These are phyloP conservation scores for Vitellaria paradoxa DNA, from an alignment of 179 eudicot genomes.

Conservation along the genomic window DNA sequence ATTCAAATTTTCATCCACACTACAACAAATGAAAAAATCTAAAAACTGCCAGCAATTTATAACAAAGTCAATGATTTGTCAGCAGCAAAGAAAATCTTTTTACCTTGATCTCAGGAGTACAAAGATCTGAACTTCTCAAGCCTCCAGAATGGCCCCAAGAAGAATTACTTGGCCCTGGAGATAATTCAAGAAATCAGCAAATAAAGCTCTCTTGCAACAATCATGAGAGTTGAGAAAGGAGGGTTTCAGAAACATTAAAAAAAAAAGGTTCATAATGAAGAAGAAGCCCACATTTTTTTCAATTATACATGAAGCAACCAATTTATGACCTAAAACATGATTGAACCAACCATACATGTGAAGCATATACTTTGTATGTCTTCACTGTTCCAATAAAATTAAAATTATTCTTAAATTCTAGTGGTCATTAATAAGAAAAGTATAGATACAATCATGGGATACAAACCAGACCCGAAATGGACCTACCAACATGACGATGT, in stretches of 20 bases:
- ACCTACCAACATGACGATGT: not conserved
- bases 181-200: not conserved
- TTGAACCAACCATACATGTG: not conserved
- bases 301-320: not conserved
- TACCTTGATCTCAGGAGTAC: constrained; percentile 91
- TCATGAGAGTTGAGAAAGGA: too few relatives aligned
- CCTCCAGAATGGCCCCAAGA: constrained; percentile 68
- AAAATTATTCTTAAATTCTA: not conserved
- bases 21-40: constrained; percentile 8
- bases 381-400: not conserved
- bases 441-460: not conserved
- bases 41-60: not conserved
- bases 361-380: not conserved
- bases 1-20: constrained; percentile 15
- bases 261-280: not conserved
- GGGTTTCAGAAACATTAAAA: too few relatives aligned
- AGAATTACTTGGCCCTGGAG: constrained; percentile 52
- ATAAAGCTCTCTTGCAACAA: not conserved
- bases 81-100: constrained; percentile 19
- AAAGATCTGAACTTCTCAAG: constrained; percentile 55
- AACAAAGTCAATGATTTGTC: not conserved
- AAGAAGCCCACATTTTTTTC: not conserved
- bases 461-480: not conserved
- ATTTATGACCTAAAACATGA: not conserved
- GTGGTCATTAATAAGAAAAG: not conserved